These are phyloP conservation scores for Penicillium sp. DNA, from an alignment of 2,329 filamentous ascomycete species.

Conservation along the genomic window DNA sequence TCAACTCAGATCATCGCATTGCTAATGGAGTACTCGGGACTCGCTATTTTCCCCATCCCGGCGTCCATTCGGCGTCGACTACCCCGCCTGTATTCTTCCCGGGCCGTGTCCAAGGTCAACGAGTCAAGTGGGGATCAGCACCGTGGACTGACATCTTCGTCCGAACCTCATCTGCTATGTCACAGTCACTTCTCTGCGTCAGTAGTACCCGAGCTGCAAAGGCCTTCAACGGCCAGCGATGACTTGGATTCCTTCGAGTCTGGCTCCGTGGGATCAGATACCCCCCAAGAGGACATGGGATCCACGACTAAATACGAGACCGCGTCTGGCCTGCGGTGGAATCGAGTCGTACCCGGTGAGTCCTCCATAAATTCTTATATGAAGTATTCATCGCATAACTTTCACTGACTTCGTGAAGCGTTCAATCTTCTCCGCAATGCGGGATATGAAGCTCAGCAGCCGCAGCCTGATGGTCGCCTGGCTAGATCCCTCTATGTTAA, in stretches of 20 bases:
- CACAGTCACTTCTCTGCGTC: neutral
- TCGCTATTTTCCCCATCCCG: slow-evolving; percentile 27
- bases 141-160: slow-evolving; percentile 12
- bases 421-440: slow-evolving; percentile 40
- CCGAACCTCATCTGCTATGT: slow-evolving; percentile 20
- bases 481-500: slow-evolving; percentile 38
- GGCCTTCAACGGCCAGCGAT: slow-evolving; percentile 25
- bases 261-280: slow-evolving; percentile 15
- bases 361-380: neutral
- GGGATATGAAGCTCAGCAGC: slow-evolving; percentile 36
- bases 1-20: neutral
- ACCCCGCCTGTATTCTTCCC: slow-evolving; percentile 24
- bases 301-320: slow-evolving; percentile 29
- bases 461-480: slow-evolving; percentile 32
- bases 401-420: slow-evolving; percentile 26
- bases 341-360: slow-evolving; percentile 37
- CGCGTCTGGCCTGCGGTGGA: slow-evolving; percentile 37
- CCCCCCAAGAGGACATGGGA: slow-evolving; percentile 8
- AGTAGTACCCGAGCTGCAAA: slow-evolving; percentile 5
- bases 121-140: slow-evolving; percentile 8
- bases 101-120: slow-evolving; percentile 8
- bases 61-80: slow-evolving; percentile 32
- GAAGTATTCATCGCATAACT: neutral
- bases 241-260: slow-evolving; percentile 21
- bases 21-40: slow-evolving; percentile 22